phyloP scores from a whole-genome alignment of 75 land plant species.

The Azolla pinnata region DNA sequence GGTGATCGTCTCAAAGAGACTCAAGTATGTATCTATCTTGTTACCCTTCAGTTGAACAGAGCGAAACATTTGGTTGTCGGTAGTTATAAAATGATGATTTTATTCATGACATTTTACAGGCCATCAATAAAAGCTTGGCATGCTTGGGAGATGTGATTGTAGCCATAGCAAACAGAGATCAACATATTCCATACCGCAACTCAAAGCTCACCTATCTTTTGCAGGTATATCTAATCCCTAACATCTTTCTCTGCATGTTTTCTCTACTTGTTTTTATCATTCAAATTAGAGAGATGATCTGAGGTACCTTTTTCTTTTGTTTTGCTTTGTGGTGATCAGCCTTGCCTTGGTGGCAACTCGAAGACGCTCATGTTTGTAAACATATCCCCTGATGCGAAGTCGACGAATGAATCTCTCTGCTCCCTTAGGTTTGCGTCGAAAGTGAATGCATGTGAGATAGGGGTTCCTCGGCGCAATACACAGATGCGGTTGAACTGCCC shows the following conservation, averaged over 20 bases:
- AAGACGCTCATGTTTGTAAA: slow-evolving; percentile 94
- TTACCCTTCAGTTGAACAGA: too few species aligned
- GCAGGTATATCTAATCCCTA: slow-evolving; percentile 40
- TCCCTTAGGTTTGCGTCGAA: slow-evolving; percentile 82
- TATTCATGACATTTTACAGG: slow-evolving; percentile 26
- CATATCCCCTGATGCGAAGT: slow-evolving; percentile 72
- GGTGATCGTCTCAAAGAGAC: slow-evolving; percentile 91
- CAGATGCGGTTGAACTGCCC: slow-evolving; percentile 17
- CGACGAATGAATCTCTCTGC: slow-evolving; percentile 67
- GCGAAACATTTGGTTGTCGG: neutral
- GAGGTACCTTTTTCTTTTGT: neutral
- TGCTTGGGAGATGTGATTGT: slow-evolving; percentile 82
- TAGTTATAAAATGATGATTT: neutral
- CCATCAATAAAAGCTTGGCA: slow-evolving; percentile 83
- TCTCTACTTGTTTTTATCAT: neutral
- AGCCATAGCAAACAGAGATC: slow-evolving; percentile 79
- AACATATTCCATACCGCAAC: slow-evolving; percentile 76
- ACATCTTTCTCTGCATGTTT: neutral
- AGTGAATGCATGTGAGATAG: slow-evolving; percentile 86
- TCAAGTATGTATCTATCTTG: slow-evolving; percentile 32
- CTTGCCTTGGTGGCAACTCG: slow-evolving; percentile 91
- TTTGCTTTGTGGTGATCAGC: slow-evolving; percentile 48
- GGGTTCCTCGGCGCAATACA: slow-evolving; percentile 66
- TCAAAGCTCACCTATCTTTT: slow-evolving; percentile 90
- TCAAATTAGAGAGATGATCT: neutral